Conservation (phyloP, 2,329 filamentous ascomycete genomes). For the Fusarium veterinarium region DNA sequence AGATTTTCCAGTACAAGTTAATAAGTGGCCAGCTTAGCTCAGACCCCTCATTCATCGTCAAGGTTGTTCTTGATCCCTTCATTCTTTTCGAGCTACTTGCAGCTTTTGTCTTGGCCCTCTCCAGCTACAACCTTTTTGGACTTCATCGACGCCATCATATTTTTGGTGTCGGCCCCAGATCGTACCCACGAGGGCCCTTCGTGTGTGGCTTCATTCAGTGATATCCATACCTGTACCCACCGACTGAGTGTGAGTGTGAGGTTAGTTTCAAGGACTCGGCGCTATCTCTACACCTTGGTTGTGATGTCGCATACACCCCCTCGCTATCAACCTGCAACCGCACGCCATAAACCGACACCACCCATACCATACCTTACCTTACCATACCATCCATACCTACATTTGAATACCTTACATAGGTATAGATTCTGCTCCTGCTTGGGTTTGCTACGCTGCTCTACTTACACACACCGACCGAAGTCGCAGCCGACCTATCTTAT, state of each 20-base stretch:
- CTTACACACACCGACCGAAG: conserved; percentile 38
- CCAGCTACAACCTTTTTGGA: conserved; percentile 33
- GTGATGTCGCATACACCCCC: conserved; percentile 24
- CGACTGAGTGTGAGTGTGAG: conserved; percentile 7
- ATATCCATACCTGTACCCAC: conserved; percentile 23
- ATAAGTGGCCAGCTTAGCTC: conserved; percentile 5
- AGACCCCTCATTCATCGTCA: conserved; percentile 29
- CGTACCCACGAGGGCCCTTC: conserved; percentile 27
- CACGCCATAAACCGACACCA: conserved; percentile 43
- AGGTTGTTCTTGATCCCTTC: conserved; percentile 24
- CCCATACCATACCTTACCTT: conserved; percentile 25
- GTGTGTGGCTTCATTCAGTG: conserved; percentile 12
- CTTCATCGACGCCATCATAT: conserved; percentile 37
- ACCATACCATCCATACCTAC: conserved; percentile 5
- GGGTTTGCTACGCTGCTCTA: conserved; percentile 16
- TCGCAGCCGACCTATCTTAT: conserved; percentile 32
- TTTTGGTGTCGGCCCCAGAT: conserved; percentile 38
- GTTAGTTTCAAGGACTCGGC: conserved; percentile 23
- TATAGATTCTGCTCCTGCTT: conserved; percentile 19
- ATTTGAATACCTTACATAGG: conserved; percentile 22
- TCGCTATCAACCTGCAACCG: conserved; percentile 35
- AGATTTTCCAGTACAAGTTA: conserved; percentile 1
- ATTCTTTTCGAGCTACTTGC: conserved; percentile 31
- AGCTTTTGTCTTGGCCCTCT: conserved; percentile 31
- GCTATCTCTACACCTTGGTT: conserved; percentile 37